phyloP scores from a whole-genome alignment of 2,329 filamentous ascomycete species.

The Hypoxylon sp. region DNA sequence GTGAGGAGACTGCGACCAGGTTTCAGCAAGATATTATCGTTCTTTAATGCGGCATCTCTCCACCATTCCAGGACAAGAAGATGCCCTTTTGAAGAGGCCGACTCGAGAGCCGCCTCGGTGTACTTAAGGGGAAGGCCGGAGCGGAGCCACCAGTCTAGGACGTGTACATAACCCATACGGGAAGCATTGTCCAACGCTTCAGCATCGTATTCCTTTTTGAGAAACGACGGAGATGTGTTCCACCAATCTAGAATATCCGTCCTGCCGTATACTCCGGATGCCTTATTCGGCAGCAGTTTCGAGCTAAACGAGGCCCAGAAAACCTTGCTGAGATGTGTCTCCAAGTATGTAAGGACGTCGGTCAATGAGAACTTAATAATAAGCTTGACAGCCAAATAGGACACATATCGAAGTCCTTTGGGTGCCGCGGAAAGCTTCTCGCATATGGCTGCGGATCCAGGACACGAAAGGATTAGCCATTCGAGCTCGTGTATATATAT shows the following conservation, averaged over 20 bases:
- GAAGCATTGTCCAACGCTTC: slow-evolving; percentile 92
- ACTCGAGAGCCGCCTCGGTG: slow-evolving; percentile 88
- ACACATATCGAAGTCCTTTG: slow-evolving; percentile 77
- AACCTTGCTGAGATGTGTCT: slow-evolving; percentile 74
- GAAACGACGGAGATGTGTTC: slow-evolving; percentile 84
- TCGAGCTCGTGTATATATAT: slow-evolving; percentile 84
- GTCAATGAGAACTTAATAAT: slow-evolving; percentile 92
- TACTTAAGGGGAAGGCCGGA: slow-evolving; percentile 83
- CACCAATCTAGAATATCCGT: slow-evolving; percentile 92
- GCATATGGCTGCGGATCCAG: slow-evolving; percentile 75
- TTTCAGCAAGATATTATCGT: slow-evolving; percentile 74
- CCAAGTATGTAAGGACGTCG: slow-evolving; percentile 80
- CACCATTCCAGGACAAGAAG: slow-evolving; percentile 94
- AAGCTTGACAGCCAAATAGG: slow-evolving; percentile 84
- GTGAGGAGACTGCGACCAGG: slow-evolving; percentile 87
- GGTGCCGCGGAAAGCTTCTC: slow-evolving; percentile 79
- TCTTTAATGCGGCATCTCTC: slow-evolving; percentile 76
- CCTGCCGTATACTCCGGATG: slow-evolving; percentile 86
- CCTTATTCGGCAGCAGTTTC: slow-evolving; percentile 87
- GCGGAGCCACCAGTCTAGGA: slow-evolving; percentile 92
- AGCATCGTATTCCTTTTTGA: slow-evolving; percentile 86
- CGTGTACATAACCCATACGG: slow-evolving; percentile 83
- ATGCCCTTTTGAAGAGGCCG: slow-evolving; percentile 86
- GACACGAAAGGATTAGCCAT: slow-evolving; percentile 83
- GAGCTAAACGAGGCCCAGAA: slow-evolving; percentile 86